These are phyloP conservation scores for Marasmius fiardii DNA, from an alignment of 1,284 basidiomycete species.

Conservation along the genomic window DNA sequence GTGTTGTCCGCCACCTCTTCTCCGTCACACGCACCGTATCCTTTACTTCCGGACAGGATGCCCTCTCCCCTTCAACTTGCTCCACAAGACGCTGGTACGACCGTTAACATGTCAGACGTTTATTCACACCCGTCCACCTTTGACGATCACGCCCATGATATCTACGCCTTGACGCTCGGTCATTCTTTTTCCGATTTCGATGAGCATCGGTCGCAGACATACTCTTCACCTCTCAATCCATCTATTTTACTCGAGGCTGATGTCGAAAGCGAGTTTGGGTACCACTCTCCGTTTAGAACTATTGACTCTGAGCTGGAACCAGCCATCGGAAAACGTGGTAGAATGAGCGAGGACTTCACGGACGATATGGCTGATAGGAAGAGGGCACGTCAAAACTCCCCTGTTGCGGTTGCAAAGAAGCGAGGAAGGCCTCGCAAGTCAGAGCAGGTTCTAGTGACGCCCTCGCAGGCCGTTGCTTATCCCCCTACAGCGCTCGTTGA, in stretches of 20 bases:
- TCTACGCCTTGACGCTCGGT: background rate
- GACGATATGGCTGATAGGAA: background rate
- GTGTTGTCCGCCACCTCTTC: background rate
- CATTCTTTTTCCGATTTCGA: background rate
- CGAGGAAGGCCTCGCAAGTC: background rate
- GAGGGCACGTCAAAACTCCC: background rate
- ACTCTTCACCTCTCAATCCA: background rate
- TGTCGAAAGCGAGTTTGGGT: background rate
- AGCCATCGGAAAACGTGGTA: background rate
- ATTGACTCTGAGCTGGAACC: background rate
- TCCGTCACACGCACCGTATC: background rate
- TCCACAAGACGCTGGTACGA: background rate
- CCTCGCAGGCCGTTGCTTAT: background rate
- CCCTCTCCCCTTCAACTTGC: background rate
- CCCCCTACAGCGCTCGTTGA: background rate
- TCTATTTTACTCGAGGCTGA: background rate
- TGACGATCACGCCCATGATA: background rate
- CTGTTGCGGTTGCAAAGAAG: background rate
- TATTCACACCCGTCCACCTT: background rate
- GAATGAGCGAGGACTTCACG: background rate
- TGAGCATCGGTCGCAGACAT: too few species aligned
- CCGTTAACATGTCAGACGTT: conserved; percentile 1
- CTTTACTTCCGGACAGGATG: background rate
- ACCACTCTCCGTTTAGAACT: background rate
- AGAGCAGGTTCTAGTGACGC: background rate